Evolutionary conservation across 192 early-diverging fungal genomes (phyloP).

Genomic region (Oehlia diaphana): DNA sequence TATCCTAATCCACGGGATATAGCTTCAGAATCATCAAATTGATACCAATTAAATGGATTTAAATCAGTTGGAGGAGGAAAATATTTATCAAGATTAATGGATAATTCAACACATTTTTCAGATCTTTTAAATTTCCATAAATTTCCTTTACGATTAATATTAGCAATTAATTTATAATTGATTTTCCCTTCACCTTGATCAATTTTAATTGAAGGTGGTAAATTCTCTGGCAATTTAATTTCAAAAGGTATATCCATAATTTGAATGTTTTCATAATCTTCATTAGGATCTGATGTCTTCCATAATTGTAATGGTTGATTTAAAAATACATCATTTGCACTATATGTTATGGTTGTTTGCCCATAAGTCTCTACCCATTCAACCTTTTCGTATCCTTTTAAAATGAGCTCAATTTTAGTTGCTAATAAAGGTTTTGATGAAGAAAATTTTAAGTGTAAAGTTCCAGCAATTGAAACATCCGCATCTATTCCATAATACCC

Average conservation of each 20-base stretch:
- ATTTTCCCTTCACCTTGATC: not conserved
- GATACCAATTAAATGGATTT: not conserved
- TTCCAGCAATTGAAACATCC: not conserved
- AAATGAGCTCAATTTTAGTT: not conserved
- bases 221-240: not conserved
- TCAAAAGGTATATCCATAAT: not conserved
- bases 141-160: not conserved
- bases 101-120: not conserved
- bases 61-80: not conserved
- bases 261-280: not conserved
- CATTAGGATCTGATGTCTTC: not conserved
- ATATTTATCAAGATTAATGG: not conserved
- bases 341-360: not conserved
- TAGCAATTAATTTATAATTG: not conserved
- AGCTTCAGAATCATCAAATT: not conserved
- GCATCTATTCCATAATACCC: not conserved
- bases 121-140: not conserved
- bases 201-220: not conserved
- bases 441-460: no score
- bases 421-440: not conserved
- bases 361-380: not conserved
- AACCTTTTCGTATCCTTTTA: not conserved
- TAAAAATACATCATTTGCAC: not conserved
- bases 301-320: not conserved
- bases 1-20: not conserved